Conservation (phyloP, 805 yeast species). For the Yarrowia alimentaria region DNA sequence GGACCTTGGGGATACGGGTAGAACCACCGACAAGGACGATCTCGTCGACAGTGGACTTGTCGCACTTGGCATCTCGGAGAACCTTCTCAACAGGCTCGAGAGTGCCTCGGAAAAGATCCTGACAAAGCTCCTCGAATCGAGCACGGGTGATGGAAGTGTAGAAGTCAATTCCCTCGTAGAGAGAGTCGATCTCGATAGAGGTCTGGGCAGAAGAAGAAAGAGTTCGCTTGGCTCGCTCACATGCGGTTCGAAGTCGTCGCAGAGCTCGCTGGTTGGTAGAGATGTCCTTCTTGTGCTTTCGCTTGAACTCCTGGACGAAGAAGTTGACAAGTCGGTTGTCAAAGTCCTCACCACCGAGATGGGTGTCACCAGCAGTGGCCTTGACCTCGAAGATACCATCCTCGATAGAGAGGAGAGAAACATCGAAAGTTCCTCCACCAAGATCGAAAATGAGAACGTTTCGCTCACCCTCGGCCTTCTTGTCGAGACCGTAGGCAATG, state of each 20-base stretch:
- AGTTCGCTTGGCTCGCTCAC: slow-evolving; percentile 99
- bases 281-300: slow-evolving; percentile 95
- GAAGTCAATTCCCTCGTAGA: slow-evolving; percentile 93
- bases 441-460: slow-evolving; percentile 91
- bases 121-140: slow-evolving; percentile 95
- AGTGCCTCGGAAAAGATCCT: slow-evolving; percentile 89
- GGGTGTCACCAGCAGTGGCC: slow-evolving; percentile 90
- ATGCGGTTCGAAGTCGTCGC: slow-evolving; percentile 97
- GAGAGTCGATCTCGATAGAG: slow-evolving; percentile 90
- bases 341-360: slow-evolving; percentile 98
- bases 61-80: slow-evolving; percentile 83
- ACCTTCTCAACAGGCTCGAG: slow-evolving; percentile 95
- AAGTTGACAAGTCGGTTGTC: slow-evolving; percentile 94
- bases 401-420: slow-evolving; percentile 84
- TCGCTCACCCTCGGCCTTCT: slow-evolving; percentile 69
- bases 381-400: slow-evolving; percentile 97
- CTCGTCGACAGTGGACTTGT: slow-evolving; percentile 86
- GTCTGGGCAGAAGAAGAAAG: slow-evolving; percentile 95
- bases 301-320: slow-evolving; percentile 93
- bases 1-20: slow-evolving; percentile 96
- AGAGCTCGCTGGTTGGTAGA: slow-evolving; percentile 93
- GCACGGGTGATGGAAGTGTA: slow-evolving; percentile 96
- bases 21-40: slow-evolving; percentile 97
- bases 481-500: slow-evolving; percentile 90
- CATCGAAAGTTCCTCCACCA: slow-evolving; percentile 99